Evolutionary conservation across 768 basidiomycete genomes (phyloP).

Genomic region (Cystofilobasidium bisporidii): DNA sequence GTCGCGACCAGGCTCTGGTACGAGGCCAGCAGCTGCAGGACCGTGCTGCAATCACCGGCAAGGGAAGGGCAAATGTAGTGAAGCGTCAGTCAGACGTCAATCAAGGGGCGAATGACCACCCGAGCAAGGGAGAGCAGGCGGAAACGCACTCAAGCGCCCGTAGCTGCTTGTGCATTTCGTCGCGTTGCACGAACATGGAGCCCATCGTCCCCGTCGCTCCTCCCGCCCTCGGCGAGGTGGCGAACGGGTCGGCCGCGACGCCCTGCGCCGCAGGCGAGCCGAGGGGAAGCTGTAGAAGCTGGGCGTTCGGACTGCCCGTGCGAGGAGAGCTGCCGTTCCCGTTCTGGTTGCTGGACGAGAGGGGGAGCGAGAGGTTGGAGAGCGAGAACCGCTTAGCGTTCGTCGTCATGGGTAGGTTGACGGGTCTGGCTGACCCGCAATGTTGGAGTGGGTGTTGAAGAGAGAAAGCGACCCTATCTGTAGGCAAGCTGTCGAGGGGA

Average conservation of each 20-base stretch:
- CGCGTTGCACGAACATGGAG: background rate
- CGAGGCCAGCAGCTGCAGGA: slow-evolving; percentile 1
- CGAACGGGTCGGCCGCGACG: background rate
- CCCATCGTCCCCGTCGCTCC: background rate
- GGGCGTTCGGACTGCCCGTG: background rate
- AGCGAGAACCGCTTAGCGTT: background rate
- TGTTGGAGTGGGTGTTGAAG: no score
- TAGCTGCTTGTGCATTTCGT: background rate
- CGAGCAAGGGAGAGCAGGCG: background rate
- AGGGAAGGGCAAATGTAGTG: background rate
- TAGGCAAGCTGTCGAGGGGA: no score
- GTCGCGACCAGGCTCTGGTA: background rate
- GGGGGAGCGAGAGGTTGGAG: background rate
- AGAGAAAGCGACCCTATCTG: no score
- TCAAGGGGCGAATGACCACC: background rate
- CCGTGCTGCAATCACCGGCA: no score
- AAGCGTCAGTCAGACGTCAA: background rate
- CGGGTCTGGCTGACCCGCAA: no score
- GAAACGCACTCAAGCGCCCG: background rate
- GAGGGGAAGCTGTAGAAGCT: background rate
- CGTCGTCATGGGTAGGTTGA: no score
- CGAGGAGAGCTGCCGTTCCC: no score
- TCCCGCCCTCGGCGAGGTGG: background rate
- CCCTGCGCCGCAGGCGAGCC: background rate
- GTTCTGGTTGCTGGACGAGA: background rate